Evolutionary conservation across 2,329 filamentous ascomycete genomes (phyloP), one percentile per base, ranked within the genome.

Genomic region (Elsinoe australis): DNA sequence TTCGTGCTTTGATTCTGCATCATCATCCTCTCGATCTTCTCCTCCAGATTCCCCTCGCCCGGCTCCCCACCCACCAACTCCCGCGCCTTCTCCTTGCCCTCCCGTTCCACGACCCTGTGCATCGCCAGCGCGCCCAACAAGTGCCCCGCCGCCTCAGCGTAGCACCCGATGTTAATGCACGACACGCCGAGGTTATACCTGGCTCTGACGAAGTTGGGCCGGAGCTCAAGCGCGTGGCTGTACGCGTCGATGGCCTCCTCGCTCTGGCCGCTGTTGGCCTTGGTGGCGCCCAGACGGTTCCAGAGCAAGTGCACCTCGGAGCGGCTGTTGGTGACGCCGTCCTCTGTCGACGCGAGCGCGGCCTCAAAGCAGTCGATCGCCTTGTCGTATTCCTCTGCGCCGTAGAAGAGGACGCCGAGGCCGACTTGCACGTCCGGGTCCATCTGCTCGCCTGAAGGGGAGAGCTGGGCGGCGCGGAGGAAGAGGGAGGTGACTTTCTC

Each of bases 391-490:
- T 96, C 90, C 67, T 98, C 92, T 22, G 87, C 88, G 45, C 90
- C 92, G 68, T 98, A 98, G 71, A 98, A 96, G 12, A 98, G 78
- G 3, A 98, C 92, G 28, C 94, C 94, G 1, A 98, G 76, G 1
- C 92, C 92, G 51, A 98, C 92, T 68, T 98, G 94, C 5, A 98
- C 92, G 63, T 98, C 92, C 0, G 92, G 92, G 61, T 98, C 94
- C 85, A 98, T 96, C 60, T 92, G 87, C 60, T 88, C 87, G 52
- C 90, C 92, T 41, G 87, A 83, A 0, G 92, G 92, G 22, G 87
- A 92, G 41, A 95, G 78, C 59, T 95, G 89, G 0, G 92, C 92
- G 0, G 92, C 92, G 63, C 83, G 74, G 61, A 98, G 94, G 69
- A 95, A 98, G 34, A 90, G 77, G 53, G 86, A 77, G 1, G 88